A percentile compares a stretch with the other conserved stretches of the same genome.
Evolutionary conservation across 495 filamentous ascomycete species (phyloP).

Genomic region (Lepraria neglecta): DNA sequence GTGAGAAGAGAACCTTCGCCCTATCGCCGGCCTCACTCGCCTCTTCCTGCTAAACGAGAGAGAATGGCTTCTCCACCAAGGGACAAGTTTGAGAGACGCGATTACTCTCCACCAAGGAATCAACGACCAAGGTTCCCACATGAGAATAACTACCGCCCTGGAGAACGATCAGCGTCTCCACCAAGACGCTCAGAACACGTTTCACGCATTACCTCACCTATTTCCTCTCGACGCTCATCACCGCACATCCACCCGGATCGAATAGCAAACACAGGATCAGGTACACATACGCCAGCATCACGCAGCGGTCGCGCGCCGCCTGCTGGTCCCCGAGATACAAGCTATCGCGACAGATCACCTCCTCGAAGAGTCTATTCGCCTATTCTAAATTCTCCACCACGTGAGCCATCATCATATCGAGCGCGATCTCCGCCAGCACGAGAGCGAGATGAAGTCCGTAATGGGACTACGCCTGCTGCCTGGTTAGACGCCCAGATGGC

Average conservation of each 20-base stretch:
- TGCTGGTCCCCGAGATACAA: slow-evolving; percentile 20
- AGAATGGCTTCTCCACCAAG: slow-evolving; percentile 22
- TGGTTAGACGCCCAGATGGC: slow-evolving; percentile 16
- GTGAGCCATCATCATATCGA: slow-evolving; percentile 18
- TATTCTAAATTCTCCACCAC: slow-evolving; percentile 21
- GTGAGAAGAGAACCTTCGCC: slow-evolving; percentile 34
- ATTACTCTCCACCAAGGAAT: slow-evolving; percentile 25
- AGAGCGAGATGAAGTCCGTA: slow-evolving; percentile 20
- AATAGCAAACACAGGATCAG: slow-evolving; percentile 23
- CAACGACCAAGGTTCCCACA: slow-evolving; percentile 20
- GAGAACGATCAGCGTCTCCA: slow-evolving; percentile 27
- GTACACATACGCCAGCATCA: slow-evolving; percentile 32
- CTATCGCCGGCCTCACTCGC: slow-evolving; percentile 27
- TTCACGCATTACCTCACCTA: slow-evolving; percentile 35
- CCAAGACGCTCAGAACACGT: slow-evolving; percentile 29
- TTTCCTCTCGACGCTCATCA: slow-evolving; percentile 40
- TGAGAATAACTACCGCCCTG: slow-evolving; percentile 23
- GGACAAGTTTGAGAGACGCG: slow-evolving; percentile 25
- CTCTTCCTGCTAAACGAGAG: slow-evolving; percentile 29
- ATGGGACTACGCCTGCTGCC: slow-evolving; percentile 14
- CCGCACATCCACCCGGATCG: slow-evolving; percentile 33
- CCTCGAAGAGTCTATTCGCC: slow-evolving; percentile 25
- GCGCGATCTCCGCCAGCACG: slow-evolving; percentile 19
- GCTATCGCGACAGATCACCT: slow-evolving; percentile 25
- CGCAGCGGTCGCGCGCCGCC: slow-evolving; percentile 13